phyloP scores from a whole-genome alignment of 2,329 filamentous ascomycete species.

The Aspergillus pseudoterreus region DNA sequence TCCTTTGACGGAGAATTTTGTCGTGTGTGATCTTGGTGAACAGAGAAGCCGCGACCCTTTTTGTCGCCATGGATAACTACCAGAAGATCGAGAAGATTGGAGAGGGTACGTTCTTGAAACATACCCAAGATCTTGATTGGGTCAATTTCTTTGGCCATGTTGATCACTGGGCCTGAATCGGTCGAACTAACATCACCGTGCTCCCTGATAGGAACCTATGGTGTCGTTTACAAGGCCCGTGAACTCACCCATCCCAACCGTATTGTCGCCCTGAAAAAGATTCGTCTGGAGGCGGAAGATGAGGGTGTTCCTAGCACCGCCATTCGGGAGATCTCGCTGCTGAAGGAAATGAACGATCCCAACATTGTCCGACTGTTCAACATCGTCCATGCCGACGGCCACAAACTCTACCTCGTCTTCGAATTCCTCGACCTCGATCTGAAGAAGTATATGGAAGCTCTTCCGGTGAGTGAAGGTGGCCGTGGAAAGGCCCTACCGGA shows the following conservation, averaged over 20 bases:
- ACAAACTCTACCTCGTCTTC: constrained; percentile 91
- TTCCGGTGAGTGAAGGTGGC: constrained; percentile 79
- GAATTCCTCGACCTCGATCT: constrained; percentile 89
- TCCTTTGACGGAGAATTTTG: background rate
- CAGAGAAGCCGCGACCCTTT: background rate
- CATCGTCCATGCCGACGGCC: constrained; percentile 90
- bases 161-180: background rate
- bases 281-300: constrained; percentile 90
- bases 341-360: constrained; percentile 91
- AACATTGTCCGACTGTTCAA: constrained; percentile 86
- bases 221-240: constrained; percentile 90
- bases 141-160: too few relatives aligned
- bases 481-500: constrained; percentile 82
- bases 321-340: constrained; percentile 87
- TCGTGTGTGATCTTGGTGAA: background rate
- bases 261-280: constrained; percentile 93
- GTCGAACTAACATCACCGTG: background rate
- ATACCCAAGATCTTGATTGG: background rate
- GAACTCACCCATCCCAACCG: constrained; percentile 77
- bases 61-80: constrained; percentile 77
- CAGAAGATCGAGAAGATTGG: constrained; percentile 96
- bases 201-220: constrained; percentile 69
- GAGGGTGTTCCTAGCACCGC: constrained; percentile 90
- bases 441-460: constrained; percentile 94
- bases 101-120: constrained; percentile 63